Percentiles rank a stretch among this genome's conserved stretches.
Conservation (phyloP, 2,329 filamentous ascomycete genomes). For the Pseudocercospora cruenta region DNA sequence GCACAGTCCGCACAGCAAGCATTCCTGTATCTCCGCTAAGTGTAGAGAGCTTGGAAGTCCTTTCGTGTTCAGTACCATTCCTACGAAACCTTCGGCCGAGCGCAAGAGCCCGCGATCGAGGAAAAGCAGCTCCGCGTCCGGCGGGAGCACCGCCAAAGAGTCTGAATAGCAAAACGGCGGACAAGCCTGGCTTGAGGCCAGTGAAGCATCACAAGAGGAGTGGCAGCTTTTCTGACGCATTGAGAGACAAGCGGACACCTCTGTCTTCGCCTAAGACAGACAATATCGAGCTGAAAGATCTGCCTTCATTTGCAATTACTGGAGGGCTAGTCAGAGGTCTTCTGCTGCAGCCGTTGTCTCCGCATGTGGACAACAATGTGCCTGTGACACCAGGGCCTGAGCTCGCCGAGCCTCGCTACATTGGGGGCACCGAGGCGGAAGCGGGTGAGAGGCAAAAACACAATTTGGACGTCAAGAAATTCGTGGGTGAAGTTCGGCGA, state of each 20-base stretch:
- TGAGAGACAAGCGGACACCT: conserved; percentile 68
- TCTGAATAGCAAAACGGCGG: conserved; percentile 14
- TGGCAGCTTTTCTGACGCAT: conserved; percentile 82
- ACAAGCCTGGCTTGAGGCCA: conserved; percentile 19
- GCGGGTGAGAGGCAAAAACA: conserved; percentile 39
- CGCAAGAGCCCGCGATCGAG: conserved; percentile 23
- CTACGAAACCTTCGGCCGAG: conserved; percentile 31
- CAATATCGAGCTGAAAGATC: conserved; percentile 38
- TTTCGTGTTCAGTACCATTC: conserved; percentile 63
- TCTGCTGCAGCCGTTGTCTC: conserved; percentile 77
- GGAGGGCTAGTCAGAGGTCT: conserved; percentile 88
- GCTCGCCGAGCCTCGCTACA: conserved; percentile 20
- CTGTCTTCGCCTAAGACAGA: conserved; percentile 53
- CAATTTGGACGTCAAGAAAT: conserved; percentile 75
- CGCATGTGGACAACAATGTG: conserved; percentile 67
- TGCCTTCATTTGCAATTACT: conserved; percentile 69
- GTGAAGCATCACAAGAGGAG: conserved; percentile 74
- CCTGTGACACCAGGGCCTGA: conserved; percentile 53
- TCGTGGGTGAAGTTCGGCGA: conserved; percentile 83
- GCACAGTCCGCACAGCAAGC: conserved; percentile 34
- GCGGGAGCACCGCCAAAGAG: conserved; percentile 10
- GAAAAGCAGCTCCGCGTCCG: conserved; percentile 16
- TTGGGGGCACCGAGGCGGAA: conserved; percentile 17
- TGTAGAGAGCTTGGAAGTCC: conserved; percentile 58
- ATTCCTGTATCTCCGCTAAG: conserved; percentile 51